Evolutionary conservation across 2,329 filamentous ascomycete species (phyloP), one percentile per base, ranked within the genome.

Genomic region (Ophiostoma quercus): DNA sequence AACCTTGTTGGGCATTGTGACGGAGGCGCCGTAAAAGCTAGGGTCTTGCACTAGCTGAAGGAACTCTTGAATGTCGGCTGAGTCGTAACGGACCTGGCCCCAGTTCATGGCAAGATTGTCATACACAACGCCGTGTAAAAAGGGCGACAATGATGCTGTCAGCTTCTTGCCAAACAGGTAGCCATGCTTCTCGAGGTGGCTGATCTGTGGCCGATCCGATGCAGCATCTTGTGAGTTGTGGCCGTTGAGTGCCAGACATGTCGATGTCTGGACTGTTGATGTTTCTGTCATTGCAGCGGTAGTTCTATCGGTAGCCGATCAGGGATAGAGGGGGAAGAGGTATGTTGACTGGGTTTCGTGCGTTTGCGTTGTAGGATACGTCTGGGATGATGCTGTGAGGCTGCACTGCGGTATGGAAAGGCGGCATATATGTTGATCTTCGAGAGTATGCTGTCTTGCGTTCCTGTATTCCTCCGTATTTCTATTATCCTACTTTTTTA

Each of bases 1-100:
- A 34, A 94, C 86, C 79, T 95, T 94, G 82, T 92, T 88, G 0
- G 92, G 92, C 91, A 94, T 95, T 25, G 91, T 94, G 51, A 94
- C 88, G 3, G 89, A 87, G 29, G 89, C 87, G 69, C 89, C 89
- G 75, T 88, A 89, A 77, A 88, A 90, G 73, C 84, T 80, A 19
- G 85, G 84, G 73, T 88, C 79, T 71, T 82, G 81, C 43, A 86
- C 82, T 8, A 90, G 79, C 25, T 80, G 73, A 29, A 87, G 76
- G 74, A 86, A 87, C 29, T 78, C 74, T 8, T 78, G 72, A 73
- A 87, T 82, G 73, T 84, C 80, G 39, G 78, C 78, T 2, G 84
- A 85, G 72, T 87, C 85, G 34, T 86, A 80, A 14, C 84, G 80
- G 41, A 82, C 75, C 73, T 87, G 84, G 69, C 78, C 80, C 83